phyloP scores from a whole-genome alignment of 148 eudicot genomes.

The Agrostemma githago region DNA sequence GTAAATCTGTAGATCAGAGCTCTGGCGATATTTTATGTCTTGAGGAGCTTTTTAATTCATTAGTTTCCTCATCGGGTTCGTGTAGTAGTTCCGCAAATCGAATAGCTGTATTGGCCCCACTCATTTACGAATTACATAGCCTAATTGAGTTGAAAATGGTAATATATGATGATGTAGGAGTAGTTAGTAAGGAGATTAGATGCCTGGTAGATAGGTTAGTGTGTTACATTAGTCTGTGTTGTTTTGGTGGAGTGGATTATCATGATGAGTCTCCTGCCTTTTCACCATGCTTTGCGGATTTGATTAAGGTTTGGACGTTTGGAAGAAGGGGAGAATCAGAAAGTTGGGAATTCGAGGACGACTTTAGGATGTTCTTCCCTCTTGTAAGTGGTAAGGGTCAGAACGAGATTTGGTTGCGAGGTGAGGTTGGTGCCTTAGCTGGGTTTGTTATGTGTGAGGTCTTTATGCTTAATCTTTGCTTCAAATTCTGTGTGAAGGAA shows the following conservation, averaged over 20 bases:
- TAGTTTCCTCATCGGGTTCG: conserved; percentile 51
- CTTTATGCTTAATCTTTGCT: conserved; percentile 47
- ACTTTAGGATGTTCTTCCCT: conserved; percentile 60
- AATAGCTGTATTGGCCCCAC: conserved; percentile 62
- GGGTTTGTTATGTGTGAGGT: conserved; percentile 65
- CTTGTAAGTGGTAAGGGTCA: conserved; percentile 40
- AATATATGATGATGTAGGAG: conserved; percentile 18
- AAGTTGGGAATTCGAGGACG: conserved; percentile 36
- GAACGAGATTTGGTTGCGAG: conserved; percentile 25
- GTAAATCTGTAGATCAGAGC: conserved; percentile 17
- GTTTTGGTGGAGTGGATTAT: conserved; percentile 36
- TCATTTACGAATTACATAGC: conserved; percentile 48
- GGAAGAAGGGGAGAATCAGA: conserved; percentile 28
- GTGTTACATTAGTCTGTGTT: conserved; percentile 47
- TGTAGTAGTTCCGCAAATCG: conserved; percentile 40
- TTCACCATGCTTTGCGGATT: conserved; percentile 54
- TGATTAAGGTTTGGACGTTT: conserved; percentile 60
- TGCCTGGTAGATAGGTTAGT: conserved; percentile 52
- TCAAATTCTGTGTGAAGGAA: conserved; percentile 39
- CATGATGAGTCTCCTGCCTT: conserved; percentile 25
- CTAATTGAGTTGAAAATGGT: conserved; percentile 26
- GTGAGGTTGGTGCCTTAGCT: conserved; percentile 48
- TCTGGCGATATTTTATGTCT: conserved; percentile 24
- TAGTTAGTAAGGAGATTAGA: conserved; percentile 35
- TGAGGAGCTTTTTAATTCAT: conserved; percentile 60